Percentiles rank a stretch among this genome's conserved stretches.
These are phyloP conservation scores for Cyclotella choctawhatcheeana DNA, from an alignment of 108 stramenopile species.

Conservation along the genomic window DNA sequence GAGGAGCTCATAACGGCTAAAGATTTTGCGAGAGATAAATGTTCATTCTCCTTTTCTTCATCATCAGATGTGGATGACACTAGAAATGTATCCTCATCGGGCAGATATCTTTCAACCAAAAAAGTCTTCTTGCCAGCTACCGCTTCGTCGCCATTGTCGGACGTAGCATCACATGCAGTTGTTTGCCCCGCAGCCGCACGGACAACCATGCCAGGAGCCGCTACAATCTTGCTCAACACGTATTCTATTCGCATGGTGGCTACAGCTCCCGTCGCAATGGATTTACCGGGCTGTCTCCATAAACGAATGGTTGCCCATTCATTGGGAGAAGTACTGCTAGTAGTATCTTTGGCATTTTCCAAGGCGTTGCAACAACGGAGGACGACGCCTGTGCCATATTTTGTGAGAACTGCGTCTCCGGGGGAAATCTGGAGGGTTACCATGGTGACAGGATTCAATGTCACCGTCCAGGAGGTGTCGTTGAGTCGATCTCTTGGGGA, in stretches of 20 bases:
- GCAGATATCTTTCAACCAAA: conserved; percentile 47
- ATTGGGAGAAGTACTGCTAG: background rate
- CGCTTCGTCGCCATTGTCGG: background rate
- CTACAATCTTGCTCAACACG: conserved; percentile 25
- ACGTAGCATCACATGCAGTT: background rate
- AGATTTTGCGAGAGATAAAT: conserved; percentile 13
- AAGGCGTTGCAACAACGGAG: conserved; percentile 23
- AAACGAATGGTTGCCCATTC: conserved; percentile 54
- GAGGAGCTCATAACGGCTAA: conserved; percentile 17
- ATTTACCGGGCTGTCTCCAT: conserved; percentile 77
- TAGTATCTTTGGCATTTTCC: background rate
- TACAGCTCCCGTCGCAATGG: conserved; percentile 62
- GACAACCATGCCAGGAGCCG: conserved; percentile 52
- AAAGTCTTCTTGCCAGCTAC: conserved; percentile 8
- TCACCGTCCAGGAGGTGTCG: background rate
- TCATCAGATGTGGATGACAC: conserved; percentile 24
- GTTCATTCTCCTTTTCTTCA: conserved; percentile 25
- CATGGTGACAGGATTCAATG: background rate
- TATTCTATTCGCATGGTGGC: conserved; percentile 52
- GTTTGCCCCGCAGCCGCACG: background rate
- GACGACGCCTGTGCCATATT: conserved; percentile 75
- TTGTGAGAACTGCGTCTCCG: conserved; percentile 79
- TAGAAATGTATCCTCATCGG: conserved; percentile 27
- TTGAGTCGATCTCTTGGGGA: no score
- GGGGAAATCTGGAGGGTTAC: conserved; percentile 28